A percentile compares a stretch with the other conserved stretches of the same genome.
These are phyloP conservation scores for Cucumis hystrix DNA, from an alignment of 306 rosid species.

Conservation along the genomic window DNA sequence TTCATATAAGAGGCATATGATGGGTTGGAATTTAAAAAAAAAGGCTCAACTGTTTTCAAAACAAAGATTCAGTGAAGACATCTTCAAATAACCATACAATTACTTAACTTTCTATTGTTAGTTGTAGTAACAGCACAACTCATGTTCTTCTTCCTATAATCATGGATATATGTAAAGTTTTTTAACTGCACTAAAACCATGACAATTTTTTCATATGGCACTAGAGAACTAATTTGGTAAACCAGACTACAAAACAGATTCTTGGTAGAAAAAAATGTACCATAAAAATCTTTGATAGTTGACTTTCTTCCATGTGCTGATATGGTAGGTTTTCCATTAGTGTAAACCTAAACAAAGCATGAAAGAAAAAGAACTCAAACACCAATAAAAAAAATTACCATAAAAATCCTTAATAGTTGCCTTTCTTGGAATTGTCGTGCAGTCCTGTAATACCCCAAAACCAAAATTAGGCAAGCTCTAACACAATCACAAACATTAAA, in stretches of 20 bases:
- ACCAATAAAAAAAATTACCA: not conserved
- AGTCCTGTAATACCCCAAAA: conserved; percentile 43
- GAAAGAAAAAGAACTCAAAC: not conserved
- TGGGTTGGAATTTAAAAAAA: not conserved
- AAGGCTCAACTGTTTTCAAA: not conserved
- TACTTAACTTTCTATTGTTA: not conserved
- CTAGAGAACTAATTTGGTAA: conserved; percentile 3
- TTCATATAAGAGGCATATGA: not conserved
- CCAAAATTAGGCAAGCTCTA: not conserved
- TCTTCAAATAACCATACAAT: not conserved
- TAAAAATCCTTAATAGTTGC: no score
- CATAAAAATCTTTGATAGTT: conserved; percentile 66
- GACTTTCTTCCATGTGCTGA: conserved; percentile 84
- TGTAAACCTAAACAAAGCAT: conserved; percentile 39
- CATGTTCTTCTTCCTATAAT: not conserved
- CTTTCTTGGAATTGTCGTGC: conserved; percentile 62
- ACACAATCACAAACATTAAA: no score
- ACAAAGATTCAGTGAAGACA: not conserved
- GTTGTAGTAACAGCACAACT: not conserved
- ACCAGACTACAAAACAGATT: conserved; percentile 17
- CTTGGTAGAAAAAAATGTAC: conserved; percentile 43
- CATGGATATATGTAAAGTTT: not conserved
- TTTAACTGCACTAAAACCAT: not conserved
- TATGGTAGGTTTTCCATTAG: conserved; percentile 62
- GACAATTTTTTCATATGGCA: not conserved